These are phyloP conservation scores for Westerdykella aurantiaca DNA, from an alignment of 2,329 filamentous ascomycete species.

Conservation along the genomic window DNA sequence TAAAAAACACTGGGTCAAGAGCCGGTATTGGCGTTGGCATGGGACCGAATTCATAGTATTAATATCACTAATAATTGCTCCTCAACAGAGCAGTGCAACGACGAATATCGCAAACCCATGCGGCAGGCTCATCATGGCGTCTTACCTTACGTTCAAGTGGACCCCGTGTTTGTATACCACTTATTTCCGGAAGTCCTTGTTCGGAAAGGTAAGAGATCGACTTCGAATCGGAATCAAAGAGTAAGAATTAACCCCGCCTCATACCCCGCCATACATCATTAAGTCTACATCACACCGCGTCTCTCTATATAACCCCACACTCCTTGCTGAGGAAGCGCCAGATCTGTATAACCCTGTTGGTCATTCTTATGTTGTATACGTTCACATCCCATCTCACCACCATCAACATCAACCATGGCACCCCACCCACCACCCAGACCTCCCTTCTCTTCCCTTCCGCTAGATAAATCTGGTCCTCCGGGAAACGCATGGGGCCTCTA, in stretches of 20 bases:
- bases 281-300: constrained; percentile 5
- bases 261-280: background rate
- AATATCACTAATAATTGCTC: background rate
- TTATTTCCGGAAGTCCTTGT: too few relatives aligned
- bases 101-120: background rate
- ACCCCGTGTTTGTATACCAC: too few relatives aligned
- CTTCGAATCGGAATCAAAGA: constrained; percentile 8
- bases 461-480: constrained; percentile 45
- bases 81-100: too few relatives aligned
- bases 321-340: background rate
- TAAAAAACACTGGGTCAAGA: constrained; percentile 44
- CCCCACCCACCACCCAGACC: constrained; percentile 22
- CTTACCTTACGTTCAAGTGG: too few relatives aligned
- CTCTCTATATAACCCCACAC: background rate
- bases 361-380: too few relatives aligned
- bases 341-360: too few relatives aligned
- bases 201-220: too few relatives aligned
- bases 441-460: constrained; percentile 45
- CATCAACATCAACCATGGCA: background rate
- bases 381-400: too few relatives aligned
- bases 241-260: constrained; percentile 10
- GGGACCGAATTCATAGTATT: constrained; percentile 28
- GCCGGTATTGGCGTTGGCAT: constrained; percentile 29
- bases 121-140: background rate
- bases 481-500: constrained; percentile 55